These are phyloP conservation scores for Boletus vermiculosoides DNA, from an alignment of 768 basidiomycete species.

Conservation along the genomic window DNA sequence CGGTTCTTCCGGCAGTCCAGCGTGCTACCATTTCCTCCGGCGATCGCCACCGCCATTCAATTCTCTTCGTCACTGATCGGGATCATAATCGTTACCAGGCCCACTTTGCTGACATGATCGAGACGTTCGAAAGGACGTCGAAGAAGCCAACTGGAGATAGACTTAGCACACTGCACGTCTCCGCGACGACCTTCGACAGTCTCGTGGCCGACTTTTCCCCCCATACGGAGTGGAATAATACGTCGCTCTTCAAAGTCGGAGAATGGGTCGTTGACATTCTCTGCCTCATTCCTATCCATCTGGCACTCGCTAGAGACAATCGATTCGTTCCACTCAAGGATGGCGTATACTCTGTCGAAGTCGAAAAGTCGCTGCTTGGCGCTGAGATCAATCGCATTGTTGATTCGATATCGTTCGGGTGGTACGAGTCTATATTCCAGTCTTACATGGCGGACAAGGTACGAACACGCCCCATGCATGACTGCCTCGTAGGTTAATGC, in stretches of 20 bases:
- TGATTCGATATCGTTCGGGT: conserved; percentile 56
- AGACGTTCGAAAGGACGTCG: conserved; percentile 46
- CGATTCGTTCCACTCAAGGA: conserved; percentile 61
- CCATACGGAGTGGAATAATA: conserved; percentile 18
- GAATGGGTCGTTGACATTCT: conserved; percentile 63
- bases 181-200: conserved; percentile 26
- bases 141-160: conserved; percentile 51
- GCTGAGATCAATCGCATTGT: conserved; percentile 58
- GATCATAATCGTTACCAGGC: conserved; percentile 35
- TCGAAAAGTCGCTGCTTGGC: conserved; percentile 55
- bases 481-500: not conserved
- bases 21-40: conserved; percentile 40
- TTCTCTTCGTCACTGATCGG: conserved; percentile 45
- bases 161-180: conserved; percentile 38
- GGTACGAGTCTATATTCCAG: conserved; percentile 64
- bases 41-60: conserved; percentile 31
- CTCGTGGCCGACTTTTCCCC: conserved; percentile 17
- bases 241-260: conserved; percentile 44
- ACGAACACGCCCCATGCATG: not conserved
- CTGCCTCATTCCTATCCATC: conserved; percentile 63
- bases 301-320: conserved; percentile 60
- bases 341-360: conserved; percentile 46
- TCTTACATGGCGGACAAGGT: conserved; percentile 62
- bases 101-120: conserved; percentile 47
- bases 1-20: conserved; percentile 51